phyloP scores from a whole-genome alignment of 2,329 filamentous ascomycete genomes.

The Calonectria honghensis region DNA sequence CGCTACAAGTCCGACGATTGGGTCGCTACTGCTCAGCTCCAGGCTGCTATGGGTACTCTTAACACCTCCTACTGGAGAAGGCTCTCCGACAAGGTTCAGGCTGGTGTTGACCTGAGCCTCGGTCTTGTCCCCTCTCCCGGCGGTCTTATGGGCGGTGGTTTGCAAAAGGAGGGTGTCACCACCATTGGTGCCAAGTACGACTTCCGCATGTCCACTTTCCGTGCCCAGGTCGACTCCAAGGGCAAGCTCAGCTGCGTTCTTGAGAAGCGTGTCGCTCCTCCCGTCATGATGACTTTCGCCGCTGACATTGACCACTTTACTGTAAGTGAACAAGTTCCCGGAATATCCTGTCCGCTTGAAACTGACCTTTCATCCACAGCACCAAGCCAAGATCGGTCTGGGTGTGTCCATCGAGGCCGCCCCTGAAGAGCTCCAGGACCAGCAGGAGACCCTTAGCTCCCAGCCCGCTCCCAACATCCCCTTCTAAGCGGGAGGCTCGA shows the following conservation, averaged over 20 bases:
- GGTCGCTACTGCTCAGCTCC: conserved; percentile 92
- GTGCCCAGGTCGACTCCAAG: conserved; percentile 95
- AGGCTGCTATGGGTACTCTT: conserved; percentile 87
- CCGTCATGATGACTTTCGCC: conserved; percentile 94
- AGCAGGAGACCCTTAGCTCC: conserved; percentile 79
- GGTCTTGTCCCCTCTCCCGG: conserved; percentile 81
- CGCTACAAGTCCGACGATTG: conserved; percentile 95
- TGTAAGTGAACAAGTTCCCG: conserved; percentile 73
- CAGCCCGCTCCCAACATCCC: conserved; percentile 76
- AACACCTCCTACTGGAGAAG: conserved; percentile 96
- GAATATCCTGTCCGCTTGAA: background rate
- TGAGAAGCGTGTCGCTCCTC: conserved; percentile 96
- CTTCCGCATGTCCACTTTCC: conserved; percentile 96
- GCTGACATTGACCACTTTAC: conserved; percentile 97
- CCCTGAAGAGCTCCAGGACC: conserved; percentile 89
- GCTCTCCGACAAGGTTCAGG: conserved; percentile 95
- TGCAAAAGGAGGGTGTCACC: conserved; percentile 90
- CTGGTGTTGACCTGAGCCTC: conserved; percentile 94
- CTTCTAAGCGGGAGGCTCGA: conserved; percentile 69
- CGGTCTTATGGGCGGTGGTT: conserved; percentile 83
- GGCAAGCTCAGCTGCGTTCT: conserved; percentile 94
- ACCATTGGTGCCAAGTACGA: conserved; percentile 98
- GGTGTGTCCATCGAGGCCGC: conserved; percentile 93
- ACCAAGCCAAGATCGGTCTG: conserved; percentile 95
- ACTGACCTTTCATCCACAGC: conserved; percentile 73